Evolutionary conservation across 441 rosid species (phyloP).

Genomic region (Bocquillonia castaneifolia): DNA sequence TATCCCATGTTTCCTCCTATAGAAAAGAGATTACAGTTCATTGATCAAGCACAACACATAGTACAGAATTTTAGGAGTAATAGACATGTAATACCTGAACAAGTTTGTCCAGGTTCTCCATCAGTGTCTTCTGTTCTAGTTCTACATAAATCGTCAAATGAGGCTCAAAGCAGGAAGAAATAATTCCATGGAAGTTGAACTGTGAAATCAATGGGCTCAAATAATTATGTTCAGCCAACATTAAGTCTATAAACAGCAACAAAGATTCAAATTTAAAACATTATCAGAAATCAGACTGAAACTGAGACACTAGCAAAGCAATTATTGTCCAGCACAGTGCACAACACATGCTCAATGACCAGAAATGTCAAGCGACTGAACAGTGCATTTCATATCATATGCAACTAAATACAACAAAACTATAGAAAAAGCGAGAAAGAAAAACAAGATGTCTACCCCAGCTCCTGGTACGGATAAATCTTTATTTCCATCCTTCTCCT

Average conservation of each 20-base stretch:
- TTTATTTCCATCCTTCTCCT: conserved; percentile 72
- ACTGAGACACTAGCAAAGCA: neutral
- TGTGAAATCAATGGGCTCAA: conserved; percentile 38
- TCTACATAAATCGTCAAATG: conserved; percentile 84
- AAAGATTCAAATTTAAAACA: conserved; percentile 10
- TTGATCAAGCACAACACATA: conserved; percentile 28
- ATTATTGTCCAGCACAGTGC: neutral
- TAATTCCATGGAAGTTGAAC: conserved; percentile 98
- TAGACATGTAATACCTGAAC: conserved; percentile 60
- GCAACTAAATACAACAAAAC: neutral
- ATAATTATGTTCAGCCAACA: conserved; percentile 8
- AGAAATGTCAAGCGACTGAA: conserved; percentile 6
- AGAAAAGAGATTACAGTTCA: conserved; percentile 14
- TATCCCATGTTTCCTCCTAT: conserved; percentile 99
- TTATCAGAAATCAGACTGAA: conserved; percentile 5
- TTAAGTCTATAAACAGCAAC: conserved; percentile 9
- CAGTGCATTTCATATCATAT: conserved; percentile 5
- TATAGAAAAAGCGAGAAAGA: conserved; percentile 2
- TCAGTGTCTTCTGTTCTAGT: conserved; percentile 94
- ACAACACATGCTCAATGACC: neutral
- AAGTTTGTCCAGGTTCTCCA: conserved; percentile 96
- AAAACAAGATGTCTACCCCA: conserved; percentile 73
- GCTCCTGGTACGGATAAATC: conserved; percentile 91
- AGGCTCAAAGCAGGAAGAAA: conserved; percentile 98
- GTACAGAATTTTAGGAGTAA: conserved; percentile 14